phyloP scores from a whole-genome alignment of 441 rosid genomes.

The Pelargonium citronellum region DNA sequence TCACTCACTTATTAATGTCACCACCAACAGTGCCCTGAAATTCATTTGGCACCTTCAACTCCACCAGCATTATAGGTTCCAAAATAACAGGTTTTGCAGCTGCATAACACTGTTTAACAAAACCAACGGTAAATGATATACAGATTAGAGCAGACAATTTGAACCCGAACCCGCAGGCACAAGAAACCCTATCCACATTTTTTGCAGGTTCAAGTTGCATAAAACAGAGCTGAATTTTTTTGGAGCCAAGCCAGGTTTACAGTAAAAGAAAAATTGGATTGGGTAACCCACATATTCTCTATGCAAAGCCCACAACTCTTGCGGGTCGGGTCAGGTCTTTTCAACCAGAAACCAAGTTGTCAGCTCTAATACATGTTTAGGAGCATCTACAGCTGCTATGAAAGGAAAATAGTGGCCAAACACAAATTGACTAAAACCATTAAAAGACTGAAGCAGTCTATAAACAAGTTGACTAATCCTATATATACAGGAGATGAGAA shows the following conservation, averaged over 20 bases:
- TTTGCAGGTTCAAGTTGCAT: no score
- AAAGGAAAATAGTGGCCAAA: background rate
- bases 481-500: background rate
- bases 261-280: no score
- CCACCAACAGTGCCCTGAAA: slow-evolving; percentile 94
- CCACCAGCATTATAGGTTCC: slow-evolving; percentile 93
- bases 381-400: background rate
- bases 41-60: slow-evolving; percentile 88
- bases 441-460: background rate
- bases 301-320: no score
- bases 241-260: no score
- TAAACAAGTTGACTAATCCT: background rate
- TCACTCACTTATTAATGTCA: slow-evolving; percentile 85
- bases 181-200: no score
- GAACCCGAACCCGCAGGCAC: no score
- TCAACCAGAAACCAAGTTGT: no score
- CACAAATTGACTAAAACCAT: background rate
- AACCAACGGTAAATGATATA: background rate
- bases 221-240: no score
- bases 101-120: slow-evolving; percentile 52
- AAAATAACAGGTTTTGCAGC: slow-evolving; percentile 84
- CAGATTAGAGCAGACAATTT: no score
- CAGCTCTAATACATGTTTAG: background rate
- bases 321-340: no score
- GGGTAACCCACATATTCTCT: no score